Evolutionary conservation across 805 yeast genomes (phyloP), one percentile per base, ranked within the genome.

Genomic region (Teunomyces funiuensis): DNA sequence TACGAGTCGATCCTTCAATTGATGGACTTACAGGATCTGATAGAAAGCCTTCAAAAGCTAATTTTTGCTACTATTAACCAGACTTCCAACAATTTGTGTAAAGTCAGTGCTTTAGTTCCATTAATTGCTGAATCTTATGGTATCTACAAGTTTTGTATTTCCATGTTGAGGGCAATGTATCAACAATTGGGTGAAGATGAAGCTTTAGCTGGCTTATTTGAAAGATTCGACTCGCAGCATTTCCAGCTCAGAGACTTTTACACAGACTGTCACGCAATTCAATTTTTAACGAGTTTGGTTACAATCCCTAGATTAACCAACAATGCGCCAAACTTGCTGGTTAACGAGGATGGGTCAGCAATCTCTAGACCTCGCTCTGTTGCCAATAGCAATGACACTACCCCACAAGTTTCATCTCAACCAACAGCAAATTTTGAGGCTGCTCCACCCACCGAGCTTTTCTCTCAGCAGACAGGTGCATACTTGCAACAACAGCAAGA

Each of bases 61-160:
- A 76, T 90, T 8, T 85, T 91, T 57, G 82, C 95, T 0, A 74
- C 85, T 5, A 71, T 89, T 39, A 73, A 78, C 23, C 80, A 77
- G 39, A 76, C 83, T 13, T 74, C 77, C 19, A 65, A 74, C 40
- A 75, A 70, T 45, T 91, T 91, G 52, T 88, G 95, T 63, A 83
- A 85, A 49, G 84, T 88, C 13, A 79, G 93, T 47, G 88, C 96
- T 0, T 69, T 91, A 49, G 93, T 91, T 27, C 97, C 97, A 2
- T 71, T 90, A 63, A 88, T 91, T 40, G 78, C 91, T 5, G 99
- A 91, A 61, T 79, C 95, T 2, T 90, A 88, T 57, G 98, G 98
- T 33, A 88, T 91, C 43, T 88, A 89, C 64, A 86, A 88, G 61
- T 91, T 91, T 54, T 69, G 85, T 43, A 85, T 88, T 2, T 83